Percentiles rank a stretch among this genome's conserved stretches.
phyloP scores from a whole-genome alignment of 2,329 filamentous ascomycete species.

The Neoscytalidium dimidiatum region DNA sequence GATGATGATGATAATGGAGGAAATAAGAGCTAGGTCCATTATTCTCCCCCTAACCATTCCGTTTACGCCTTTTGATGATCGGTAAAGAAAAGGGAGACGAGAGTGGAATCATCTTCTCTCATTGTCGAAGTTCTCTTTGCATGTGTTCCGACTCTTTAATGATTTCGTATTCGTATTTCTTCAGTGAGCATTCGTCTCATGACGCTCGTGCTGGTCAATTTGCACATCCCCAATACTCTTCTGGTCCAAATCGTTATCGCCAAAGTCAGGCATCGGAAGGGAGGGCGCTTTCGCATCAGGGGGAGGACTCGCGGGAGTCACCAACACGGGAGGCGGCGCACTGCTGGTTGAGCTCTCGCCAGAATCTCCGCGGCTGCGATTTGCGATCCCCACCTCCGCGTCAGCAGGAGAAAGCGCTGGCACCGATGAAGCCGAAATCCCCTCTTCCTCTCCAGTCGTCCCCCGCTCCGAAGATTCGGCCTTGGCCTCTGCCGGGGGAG shows the following conservation, averaged over 20 bases:
- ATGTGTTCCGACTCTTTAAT: background rate
- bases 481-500: background rate
- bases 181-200: slow-evolving; percentile 2
- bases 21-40: too few relatives aligned
- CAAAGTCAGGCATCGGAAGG: slow-evolving; percentile 13
- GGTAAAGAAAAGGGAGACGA: too few relatives aligned
- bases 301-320: slow-evolving; percentile 2
- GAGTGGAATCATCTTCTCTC: background rate
- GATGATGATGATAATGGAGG: too few relatives aligned
- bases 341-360: slow-evolving; percentile 15
- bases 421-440: background rate
- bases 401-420: background rate
- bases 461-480: background rate
- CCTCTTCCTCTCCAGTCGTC: background rate
- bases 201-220: background rate
- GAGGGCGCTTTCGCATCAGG: background rate
- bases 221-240: background rate
- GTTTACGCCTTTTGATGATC: too few relatives aligned
- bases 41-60: too few relatives aligned
- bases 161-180: background rate
- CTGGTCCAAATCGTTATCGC: background rate
- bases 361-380: slow-evolving; percentile 5
- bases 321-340: background rate
- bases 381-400: background rate
- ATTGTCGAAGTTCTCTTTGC: background rate